phyloP scores from a whole-genome alignment of 768 basidiomycete genomes.

The Leccinum barrowsii region DNA sequence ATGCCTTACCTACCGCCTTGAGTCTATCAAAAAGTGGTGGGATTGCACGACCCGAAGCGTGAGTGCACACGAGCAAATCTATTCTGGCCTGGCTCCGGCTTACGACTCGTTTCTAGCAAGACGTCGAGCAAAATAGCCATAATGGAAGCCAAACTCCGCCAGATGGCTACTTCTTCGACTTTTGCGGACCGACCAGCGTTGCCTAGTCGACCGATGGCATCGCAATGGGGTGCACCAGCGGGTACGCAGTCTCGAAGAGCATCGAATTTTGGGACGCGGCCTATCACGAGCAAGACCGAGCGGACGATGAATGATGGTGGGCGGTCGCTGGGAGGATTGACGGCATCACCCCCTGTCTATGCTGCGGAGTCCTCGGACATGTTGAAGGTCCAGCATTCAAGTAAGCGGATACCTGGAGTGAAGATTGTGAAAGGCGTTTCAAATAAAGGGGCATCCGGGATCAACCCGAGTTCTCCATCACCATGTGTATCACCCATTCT shows the following conservation, averaged over 20 bases:
- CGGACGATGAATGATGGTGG: constrained; percentile 1
- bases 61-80: constrained; percentile 13
- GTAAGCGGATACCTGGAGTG: constrained; percentile 31
- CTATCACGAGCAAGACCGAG: not conserved
- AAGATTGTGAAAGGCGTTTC: constrained; percentile 28
- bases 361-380: constrained; percentile 16
- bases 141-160: constrained; percentile 91
- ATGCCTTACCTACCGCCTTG: constrained; percentile 77
- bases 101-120: constrained; percentile 36
- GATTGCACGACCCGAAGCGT: constrained; percentile 48
- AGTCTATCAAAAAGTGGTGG: constrained; percentile 80
- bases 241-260: constrained; percentile 2
- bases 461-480: constrained; percentile 5
- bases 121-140: constrained; percentile 88
- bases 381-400: constrained; percentile 9
- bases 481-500: not conserved
- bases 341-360: not conserved
- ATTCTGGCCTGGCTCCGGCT: constrained; percentile 4
- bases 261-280: not conserved
- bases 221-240: not conserved
- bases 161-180: constrained; percentile 50
- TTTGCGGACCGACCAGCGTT: constrained; percentile 21
- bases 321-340: not conserved
- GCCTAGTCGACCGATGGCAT: constrained; percentile 19
- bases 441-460: constrained; percentile 11